Percentiles rank a stretch among this genome's conserved stretches.
Conservation (phyloP, 2,329 filamentous ascomycete genomes). For the Phialophora verrucosa region DNA sequence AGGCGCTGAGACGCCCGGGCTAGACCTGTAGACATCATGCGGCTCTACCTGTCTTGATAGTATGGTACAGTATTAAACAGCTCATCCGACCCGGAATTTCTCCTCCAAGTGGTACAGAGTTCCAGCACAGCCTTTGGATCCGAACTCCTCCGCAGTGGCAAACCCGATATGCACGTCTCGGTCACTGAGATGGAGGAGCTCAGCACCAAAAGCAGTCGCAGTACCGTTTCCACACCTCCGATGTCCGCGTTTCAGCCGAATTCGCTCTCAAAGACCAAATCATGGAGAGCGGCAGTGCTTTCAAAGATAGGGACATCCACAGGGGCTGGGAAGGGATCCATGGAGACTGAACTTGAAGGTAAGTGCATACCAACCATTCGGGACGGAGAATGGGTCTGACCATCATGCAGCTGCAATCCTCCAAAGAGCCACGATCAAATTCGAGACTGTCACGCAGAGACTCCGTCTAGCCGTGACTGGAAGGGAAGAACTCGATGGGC, state of each 20-base stretch:
- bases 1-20: neutral
- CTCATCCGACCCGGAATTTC: neutral
- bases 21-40: neutral
- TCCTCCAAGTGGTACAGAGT: neutral
- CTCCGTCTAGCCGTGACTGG: conserved; percentile 8
- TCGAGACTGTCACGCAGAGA: neutral
- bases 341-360: conserved; percentile 10
- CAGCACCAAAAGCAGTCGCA: conserved; percentile 4
- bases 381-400: neutral
- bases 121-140: conserved; percentile 1
- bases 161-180: conserved; percentile 7
- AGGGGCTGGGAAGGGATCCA: neutral
- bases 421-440: neutral
- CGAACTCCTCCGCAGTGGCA: conserved; percentile 2
- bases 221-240: conserved; percentile 1
- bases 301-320: neutral
- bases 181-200: conserved; percentile 4
- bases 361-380: neutral
- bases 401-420: neutral
- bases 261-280: neutral
- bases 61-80: neutral
- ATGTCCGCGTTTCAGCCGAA: conserved; percentile 11
- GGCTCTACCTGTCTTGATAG: neutral
- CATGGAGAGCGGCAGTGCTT: conserved; percentile 5
- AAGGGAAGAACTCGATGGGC: conserved; percentile 1